Base-by-base conservation (phyloP, 305 asterid genomes). In the Rubia peregrina region DNA sequence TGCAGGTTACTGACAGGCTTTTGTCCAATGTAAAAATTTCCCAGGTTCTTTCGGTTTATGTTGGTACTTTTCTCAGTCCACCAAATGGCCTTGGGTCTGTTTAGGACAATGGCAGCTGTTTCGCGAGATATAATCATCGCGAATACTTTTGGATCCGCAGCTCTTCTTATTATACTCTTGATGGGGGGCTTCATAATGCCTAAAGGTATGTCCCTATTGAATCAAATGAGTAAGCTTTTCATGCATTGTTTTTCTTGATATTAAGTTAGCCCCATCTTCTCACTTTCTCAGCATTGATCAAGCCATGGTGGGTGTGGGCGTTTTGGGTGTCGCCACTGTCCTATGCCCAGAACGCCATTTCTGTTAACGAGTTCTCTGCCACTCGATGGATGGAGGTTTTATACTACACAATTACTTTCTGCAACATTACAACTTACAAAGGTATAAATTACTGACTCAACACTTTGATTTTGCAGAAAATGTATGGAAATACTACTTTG, bases 51-150 rank as follows among this genome's bases (percentile, higher is more conserved):
- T 77, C 86, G 91, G 22, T 88, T 55, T 76, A 67, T 85, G 88
- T 75, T 92, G 41, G 11, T 85, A 73, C 94, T 92, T 65, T 88
- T 91, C 69, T 59, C 85, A 17, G 79, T 90, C 33, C 98, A 92
- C 82, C 98, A 92, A 80, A 92, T 92, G 98, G 96, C 96, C n/a
- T 62, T 90, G 80, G 98, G 96, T 22, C 90, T 92, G 75, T 92
- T 90, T 75, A 89, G 94, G 68, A 76, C 90, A 68, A 82, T 92
- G 88, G 98, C 98, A 80, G 80, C 95, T 53, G 12, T 92, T 53
- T 86, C 98, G 61, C 85, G 96, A 80, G 95, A 87, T 82, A 86
- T 92, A 73, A 84, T 88, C 65, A 81, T 92, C 75, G 85, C 98
- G 53, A 92, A 85, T 77, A 92, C 98, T 21, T 82, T 88, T 80